Base-by-base conservation (phyloP, 495 filamentous ascomycete species). In the Apiosordaria backusii region DNA sequence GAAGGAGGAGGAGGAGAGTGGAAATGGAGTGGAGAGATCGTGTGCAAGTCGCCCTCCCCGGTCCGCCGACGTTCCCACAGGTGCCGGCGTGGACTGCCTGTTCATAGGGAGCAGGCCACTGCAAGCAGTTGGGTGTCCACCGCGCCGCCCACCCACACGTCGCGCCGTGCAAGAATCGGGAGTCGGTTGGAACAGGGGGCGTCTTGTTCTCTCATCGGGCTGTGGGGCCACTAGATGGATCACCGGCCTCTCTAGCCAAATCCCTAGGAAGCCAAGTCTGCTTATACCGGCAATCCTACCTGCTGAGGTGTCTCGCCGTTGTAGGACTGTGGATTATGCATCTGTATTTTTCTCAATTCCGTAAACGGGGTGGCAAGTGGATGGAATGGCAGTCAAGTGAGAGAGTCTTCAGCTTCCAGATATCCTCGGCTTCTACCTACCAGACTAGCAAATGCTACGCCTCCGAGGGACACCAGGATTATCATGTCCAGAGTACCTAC, bases 61-160 rank as follows among this genome's bases (percentile, higher is more conserved):
- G n/a, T 55, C 52, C 52, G 52, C 21, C 52, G 52, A 55, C 52
- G 18, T 19, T 21, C 22, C 22, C 52, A 55, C 21, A 23, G 52
- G 22, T 55, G 52, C 22, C 52, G 52, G 22, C 22, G 52, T 3
- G 10, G 52, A 23, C 52, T 55, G 52, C 22, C 52, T 21, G 52
- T 23, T 55, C 18, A 4, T 55, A 45, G 35, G 35, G 35, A 45
- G 35, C 35, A 45, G 52, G n/a, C 10, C 52, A 23, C 52, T 55
- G 19, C 52, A 55, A 55, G 22, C 52, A 21, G n/a, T 18, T 21
- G 52, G 52, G 52, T 23, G n/a, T 55, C 52, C 52, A 55, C n/a
- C 52, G n/a, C 52, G 52, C 52, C 52, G 52, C 52, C n/a, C 52
- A 4, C 52, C 52, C 52, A 55, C 52, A 55, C 52, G 52, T 55